Base-by-base conservation (phyloP, 768 basidiomycete genomes). In the Russula lepida region DNA sequence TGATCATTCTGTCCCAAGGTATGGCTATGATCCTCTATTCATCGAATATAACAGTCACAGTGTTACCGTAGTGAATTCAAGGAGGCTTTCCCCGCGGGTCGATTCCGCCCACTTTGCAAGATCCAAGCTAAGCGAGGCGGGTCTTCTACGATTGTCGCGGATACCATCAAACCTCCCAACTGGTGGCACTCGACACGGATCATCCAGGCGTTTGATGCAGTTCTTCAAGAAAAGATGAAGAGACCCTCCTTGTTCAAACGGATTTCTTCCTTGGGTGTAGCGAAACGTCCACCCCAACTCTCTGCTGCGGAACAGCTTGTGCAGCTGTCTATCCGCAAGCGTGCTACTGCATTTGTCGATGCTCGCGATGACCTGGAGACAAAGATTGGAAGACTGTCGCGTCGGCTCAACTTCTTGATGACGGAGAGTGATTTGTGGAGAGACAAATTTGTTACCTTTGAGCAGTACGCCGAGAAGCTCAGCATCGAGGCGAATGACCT, bases 131-230 rank as follows among this genome's bases (percentile, higher is more conserved):
- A 91, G 74, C 76, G 89, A 52, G 86, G 89, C 23, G 85, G 84
- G 4, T 84, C 92, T 37, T 84, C 85, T 32, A 79, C 89, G 46
- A 84, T 88, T 35, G 88, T 93, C 15, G 92, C 92, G 2, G 94
- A 95, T 68, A 86, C 89, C 66, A 89, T 95, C 69, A 88, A 90
- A 69, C 79, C 91, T 41, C 94, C 94, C 0, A 85, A 86, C 65
- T 97, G 94, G 94, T 97, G 93, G 93, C 86, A 92, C 68, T 90
- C 89, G 33, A 91, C 89, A 2, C 84, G 87, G 51, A 89, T 95
- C 67, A 89, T 97, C 56, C 86, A 89, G 67, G 93, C 92, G 13
- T 93, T 97, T 64, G 93, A 95, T 70, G 78, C 77, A 50, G 91
- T 95, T 39, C 78, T 97, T 57, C 84, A 88, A 65, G 89, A 95